Evolutionary conservation across 257 asterid genomes (phyloP).

Genomic region (Catharanthus roseus): DNA sequence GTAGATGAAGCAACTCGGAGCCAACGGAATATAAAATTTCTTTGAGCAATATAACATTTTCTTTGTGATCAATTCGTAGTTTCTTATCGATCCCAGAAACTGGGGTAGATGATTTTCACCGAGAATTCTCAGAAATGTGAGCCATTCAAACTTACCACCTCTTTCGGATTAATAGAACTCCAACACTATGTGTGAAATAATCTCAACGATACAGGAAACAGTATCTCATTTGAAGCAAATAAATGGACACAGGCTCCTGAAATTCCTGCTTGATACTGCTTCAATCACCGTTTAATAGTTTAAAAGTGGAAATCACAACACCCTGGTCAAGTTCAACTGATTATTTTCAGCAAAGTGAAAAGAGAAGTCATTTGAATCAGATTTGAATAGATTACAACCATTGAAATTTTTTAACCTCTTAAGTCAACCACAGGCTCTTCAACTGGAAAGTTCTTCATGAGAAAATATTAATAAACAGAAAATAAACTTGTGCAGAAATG

Average conservation of each 20-base stretch:
- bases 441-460: neutral
- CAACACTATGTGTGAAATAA: neutral
- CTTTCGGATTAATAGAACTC: neutral
- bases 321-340: neutral
- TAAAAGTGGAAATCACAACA: neutral
- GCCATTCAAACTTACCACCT: neutral
- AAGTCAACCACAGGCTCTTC: neutral
- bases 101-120: neutral
- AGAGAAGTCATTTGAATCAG: neutral
- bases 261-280: neutral
- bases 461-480: neutral
- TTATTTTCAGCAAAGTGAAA: conserved; percentile 3
- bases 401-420: neutral
- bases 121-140: neutral
- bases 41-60: conserved; percentile 34
- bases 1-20: conserved; percentile 17
- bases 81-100: conserved; percentile 17
- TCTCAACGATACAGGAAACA: neutral
- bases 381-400: neutral
- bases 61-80: neutral
- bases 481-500: neutral
- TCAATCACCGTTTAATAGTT: neutral
- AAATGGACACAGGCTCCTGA: neutral
- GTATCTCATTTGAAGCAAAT: neutral
- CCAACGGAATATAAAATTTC: conserved; percentile 21